Evolutionary conservation across 257 asterid species (phyloP), one percentile per base, ranked within the genome.

Genomic region (Jaltomata sinuosa): DNA sequence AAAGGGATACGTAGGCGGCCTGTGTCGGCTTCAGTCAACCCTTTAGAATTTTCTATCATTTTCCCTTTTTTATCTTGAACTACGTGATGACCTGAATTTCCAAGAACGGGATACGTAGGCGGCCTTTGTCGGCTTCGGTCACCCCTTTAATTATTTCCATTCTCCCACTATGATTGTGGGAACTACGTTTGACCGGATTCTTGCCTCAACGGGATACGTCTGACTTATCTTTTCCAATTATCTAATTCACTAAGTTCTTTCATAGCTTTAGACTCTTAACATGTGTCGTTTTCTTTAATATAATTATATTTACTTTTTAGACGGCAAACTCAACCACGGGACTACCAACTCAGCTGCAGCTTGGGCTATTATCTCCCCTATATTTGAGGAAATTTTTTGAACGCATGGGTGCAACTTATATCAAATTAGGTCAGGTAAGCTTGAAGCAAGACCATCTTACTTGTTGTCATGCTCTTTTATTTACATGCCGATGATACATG

Each of bases 321-420:
- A 85, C 92, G 29, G 91, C 94, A 52, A 95, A 89, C 89, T 87
- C 96, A 18, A 84, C 97, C 6, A 69, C 91, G 16, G 92, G 98
- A 88, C 88, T 95, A 68, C 87, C 93, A 4, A 65, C 93, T 80
- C 94, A 97, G 84, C 79, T 97, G 93, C 99, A 92, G 94, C 97
- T 93, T 86, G 99, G 99, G 85, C 89, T 97, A 87, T 83, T 93
- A 61, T 97, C 99, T 27, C 98, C 99, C 69, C 81, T 89, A 65
- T 97, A 97, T 89, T 88, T 97, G 92, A 92, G 99, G 90, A 94
- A 90, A 88, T 87, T 97, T 84, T 97, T 97, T 32, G 99, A 97
- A 81, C 94, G 98, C 90, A 83, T 95, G 97, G 99, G 99, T 65
- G 99, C 99, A 86, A 97, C 99, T 67, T 97, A 97, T 85, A 90